Conservation (phyloP, 805 yeast genomes). For the Kodamaea lidongshanica region DNA sequence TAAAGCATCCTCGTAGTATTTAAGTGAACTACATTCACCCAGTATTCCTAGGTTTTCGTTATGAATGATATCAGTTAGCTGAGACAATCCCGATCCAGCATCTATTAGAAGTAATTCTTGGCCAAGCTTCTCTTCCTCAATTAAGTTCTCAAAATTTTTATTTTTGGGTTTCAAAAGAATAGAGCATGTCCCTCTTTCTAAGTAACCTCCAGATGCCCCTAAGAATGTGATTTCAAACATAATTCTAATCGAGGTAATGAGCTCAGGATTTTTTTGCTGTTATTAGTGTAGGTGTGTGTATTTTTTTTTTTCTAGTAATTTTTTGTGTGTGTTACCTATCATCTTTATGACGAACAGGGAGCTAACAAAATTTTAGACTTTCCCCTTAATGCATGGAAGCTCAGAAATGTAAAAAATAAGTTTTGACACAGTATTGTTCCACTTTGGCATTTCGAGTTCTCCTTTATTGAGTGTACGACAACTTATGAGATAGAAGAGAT, state of each 20-base stretch:
- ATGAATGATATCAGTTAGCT: slow-evolving; percentile 40
- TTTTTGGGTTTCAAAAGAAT: slow-evolving; percentile 55
- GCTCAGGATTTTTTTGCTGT: too few species aligned
- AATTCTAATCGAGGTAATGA: too few species aligned
- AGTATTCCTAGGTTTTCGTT: slow-evolving; percentile 13
- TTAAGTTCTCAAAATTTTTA: slow-evolving; percentile 31
- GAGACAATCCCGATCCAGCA: slow-evolving; percentile 70
- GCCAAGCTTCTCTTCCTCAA: slow-evolving; percentile 11
- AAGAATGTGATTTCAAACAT: slow-evolving; percentile 56
- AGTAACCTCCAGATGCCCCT: slow-evolving; percentile 85
- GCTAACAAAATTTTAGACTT: too few species aligned
- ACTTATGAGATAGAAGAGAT: too few species aligned
- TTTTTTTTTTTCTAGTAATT: slow-evolving; percentile 5
- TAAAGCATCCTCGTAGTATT: slow-evolving; percentile 27
- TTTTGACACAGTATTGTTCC: too few species aligned
- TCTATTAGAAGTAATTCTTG: slow-evolving; percentile 51
- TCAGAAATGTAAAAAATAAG: too few species aligned
- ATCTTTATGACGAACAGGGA: too few species aligned
- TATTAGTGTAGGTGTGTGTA: slow-evolving; percentile 1
- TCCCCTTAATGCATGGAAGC: too few species aligned
- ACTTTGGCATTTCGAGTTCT: too few species aligned
- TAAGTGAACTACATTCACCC: slow-evolving; percentile 3
- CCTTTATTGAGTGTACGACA: too few species aligned
- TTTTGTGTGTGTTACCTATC: too few species aligned
- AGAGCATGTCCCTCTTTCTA: slow-evolving; percentile 64